Evolutionary conservation across 2,329 filamentous ascomycete genomes (phyloP).

Genomic region (Botrytis hyacinthi): DNA sequence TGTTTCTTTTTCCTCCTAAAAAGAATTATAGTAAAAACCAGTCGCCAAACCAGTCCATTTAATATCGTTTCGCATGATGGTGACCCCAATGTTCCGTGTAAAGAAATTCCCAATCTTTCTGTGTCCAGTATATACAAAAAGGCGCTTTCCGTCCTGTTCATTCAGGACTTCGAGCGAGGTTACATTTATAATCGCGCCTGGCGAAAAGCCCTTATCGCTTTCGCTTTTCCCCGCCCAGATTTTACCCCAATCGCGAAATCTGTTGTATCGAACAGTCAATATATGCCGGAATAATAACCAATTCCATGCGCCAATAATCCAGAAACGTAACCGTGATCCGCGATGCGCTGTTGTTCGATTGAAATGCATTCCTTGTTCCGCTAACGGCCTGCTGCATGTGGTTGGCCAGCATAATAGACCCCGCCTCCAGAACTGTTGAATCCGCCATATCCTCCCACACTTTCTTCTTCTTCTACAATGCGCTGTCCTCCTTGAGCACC

Average conservation of each 20-base stretch:
- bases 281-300: slow-evolving; percentile 8
- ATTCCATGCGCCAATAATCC: slow-evolving; percentile 7
- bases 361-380: neutral
- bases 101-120: slow-evolving; percentile 10
- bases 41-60: slow-evolving; percentile 2
- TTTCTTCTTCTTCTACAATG: slow-evolving; percentile 27
- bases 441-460: slow-evolving; percentile 26
- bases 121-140: slow-evolving; percentile 17
- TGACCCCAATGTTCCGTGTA: neutral
- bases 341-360: neutral
- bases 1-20: neutral
- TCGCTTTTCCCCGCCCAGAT: slow-evolving; percentile 3
- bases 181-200: slow-evolving; percentile 8
- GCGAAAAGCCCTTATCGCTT: slow-evolving; percentile 5
- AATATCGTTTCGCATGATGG: slow-evolving; percentile 7
- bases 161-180: slow-evolving; percentile 3
- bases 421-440: slow-evolving; percentile 31
- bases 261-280: neutral
- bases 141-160: neutral
- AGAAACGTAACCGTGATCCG: slow-evolving; percentile 4
- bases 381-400: slow-evolving; percentile 26
- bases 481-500: slow-evolving; percentile 26
- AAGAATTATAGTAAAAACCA: slow-evolving; percentile 12
- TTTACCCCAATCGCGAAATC: neutral
- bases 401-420: slow-evolving; percentile 33